A percentile compares a stretch with the other conserved stretches of the same genome.
Evolutionary conservation across 305 asterid genomes (phyloP).

Genomic region (Fraxinus greggii): DNA sequence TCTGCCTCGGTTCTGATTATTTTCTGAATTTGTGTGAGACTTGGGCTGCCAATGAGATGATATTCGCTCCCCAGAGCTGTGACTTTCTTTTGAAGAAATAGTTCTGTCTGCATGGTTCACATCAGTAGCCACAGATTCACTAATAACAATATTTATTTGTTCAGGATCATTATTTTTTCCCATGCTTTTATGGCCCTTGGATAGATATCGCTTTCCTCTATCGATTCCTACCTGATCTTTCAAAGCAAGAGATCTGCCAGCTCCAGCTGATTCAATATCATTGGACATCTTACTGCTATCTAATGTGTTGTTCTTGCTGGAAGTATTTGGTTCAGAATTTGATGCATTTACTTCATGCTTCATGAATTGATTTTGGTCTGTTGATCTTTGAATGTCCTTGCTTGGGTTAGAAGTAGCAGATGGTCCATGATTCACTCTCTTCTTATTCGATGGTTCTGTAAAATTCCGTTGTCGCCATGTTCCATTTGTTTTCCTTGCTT

Average conservation of each 20-base stretch:
- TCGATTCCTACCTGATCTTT: constrained; percentile 55
- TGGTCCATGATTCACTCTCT: constrained; percentile 35
- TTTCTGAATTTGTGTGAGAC: constrained; percentile 39
- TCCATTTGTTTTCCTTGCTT: constrained; percentile 60
- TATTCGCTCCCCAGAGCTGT: constrained; percentile 46
- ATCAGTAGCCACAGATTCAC: constrained; percentile 44
- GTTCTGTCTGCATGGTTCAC: constrained; percentile 45
- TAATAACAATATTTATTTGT: constrained; percentile 21
- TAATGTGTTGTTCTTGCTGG: constrained; percentile 19
- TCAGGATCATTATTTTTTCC: constrained; percentile 45
- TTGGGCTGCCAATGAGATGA: constrained; percentile 90
- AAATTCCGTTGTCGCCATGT: constrained; percentile 61
- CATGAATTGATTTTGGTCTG: constrained; percentile 32
- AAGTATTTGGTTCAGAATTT: constrained; percentile 33
- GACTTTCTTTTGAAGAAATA: constrained; percentile 46
- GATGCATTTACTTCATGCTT: constrained; percentile 35
- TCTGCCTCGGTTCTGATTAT: constrained; percentile 46
- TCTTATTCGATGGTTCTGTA: constrained; percentile 36
- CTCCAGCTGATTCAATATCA: constrained; percentile 30
- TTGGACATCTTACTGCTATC: constrained; percentile 27
- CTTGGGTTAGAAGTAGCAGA: constrained; percentile 40
- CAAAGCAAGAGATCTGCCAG: constrained; percentile 31
- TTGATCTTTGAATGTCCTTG: constrained; percentile 33
- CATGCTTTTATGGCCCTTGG: constrained; percentile 44
- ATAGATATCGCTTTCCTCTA: constrained; percentile 59